A percentile compares a stretch with the other conserved stretches of the same genome.
phyloP scores from a whole-genome alignment of 345 rosid species.

The Rhodomyrtus tomentosa region DNA sequence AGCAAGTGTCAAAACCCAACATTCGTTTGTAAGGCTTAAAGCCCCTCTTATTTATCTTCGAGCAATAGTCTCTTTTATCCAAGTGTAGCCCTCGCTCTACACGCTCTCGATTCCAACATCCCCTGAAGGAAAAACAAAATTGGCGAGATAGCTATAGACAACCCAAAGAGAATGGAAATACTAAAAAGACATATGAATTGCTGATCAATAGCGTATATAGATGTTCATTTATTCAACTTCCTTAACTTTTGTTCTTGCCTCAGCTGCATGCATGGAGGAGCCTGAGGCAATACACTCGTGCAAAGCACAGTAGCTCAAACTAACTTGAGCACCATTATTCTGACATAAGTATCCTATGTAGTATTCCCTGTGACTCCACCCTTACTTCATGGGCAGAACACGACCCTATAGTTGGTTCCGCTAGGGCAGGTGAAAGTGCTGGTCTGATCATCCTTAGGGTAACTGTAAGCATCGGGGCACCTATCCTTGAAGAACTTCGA shows the following conservation, averaged over 20 bases:
- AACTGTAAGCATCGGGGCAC: conserved; percentile 15
- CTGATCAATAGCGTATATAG: neutral
- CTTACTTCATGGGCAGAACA: conserved; percentile 17
- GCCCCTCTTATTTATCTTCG: too few species aligned
- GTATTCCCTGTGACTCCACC: neutral
- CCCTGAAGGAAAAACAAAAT: neutral
- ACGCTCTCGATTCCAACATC: neutral
- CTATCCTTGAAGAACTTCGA: conserved; percentile 10
- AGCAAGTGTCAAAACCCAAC: too few species aligned
- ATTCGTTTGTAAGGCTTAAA: too few species aligned
- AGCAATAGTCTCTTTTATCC: neutral
- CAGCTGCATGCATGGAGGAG: neutral
- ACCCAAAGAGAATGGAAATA: neutral
- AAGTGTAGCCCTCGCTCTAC: neutral
- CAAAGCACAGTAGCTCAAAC: neutral
- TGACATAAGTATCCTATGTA: neutral
- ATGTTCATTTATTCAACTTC: neutral
- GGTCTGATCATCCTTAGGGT: conserved; percentile 10
- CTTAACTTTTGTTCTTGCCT: neutral
- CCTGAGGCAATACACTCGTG: neutral
- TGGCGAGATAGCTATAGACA: neutral
- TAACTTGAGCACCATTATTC: neutral
- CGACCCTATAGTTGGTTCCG: conserved; percentile 12
- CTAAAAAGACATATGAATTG: neutral
- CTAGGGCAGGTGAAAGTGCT: conserved; percentile 19